Percentiles rank a stretch among this genome's conserved stretches.
Conservation (phyloP, 768 basidiomycete species). For the Psilocybe cubensis region DNA sequence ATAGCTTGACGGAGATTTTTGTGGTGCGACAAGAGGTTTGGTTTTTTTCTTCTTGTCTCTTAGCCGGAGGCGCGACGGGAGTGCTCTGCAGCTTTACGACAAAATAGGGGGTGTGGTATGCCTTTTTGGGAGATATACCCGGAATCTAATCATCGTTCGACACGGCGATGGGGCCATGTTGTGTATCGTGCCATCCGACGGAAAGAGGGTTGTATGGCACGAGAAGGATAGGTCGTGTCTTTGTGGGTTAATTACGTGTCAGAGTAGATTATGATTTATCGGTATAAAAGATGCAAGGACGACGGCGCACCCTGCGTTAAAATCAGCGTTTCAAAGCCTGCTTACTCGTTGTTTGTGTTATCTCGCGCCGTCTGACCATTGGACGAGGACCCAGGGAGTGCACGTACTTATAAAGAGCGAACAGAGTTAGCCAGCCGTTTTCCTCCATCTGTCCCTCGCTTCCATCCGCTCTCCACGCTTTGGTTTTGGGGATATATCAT, state of each 20-base stretch:
- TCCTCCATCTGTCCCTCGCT: not conserved
- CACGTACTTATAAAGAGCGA: not conserved
- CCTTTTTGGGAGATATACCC: not conserved
- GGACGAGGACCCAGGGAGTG: too few species aligned
- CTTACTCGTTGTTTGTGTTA: not conserved
- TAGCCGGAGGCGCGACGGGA: not conserved
- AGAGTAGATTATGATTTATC: not conserved
- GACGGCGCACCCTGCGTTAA: not conserved
- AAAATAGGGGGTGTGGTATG: not conserved
- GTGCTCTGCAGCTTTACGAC: not conserved
- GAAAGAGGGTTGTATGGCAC: not conserved
- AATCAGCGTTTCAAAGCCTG: not conserved
- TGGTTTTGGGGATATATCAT: not conserved
- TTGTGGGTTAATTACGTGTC: not conserved
- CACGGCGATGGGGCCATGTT: not conserved
- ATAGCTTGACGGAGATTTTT: too few species aligned
- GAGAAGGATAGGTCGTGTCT: not conserved
- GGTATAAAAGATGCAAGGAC: not conserved
- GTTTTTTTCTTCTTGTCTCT: too few species aligned
- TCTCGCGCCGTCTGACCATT: not conserved
- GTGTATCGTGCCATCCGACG: not conserved
- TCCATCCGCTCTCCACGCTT: constrained; percentile 7
- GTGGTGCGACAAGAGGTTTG: too few species aligned
- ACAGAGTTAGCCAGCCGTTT: not conserved
- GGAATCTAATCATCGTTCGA: not conserved